These are phyloP conservation scores for Fusarium nelsonii DNA, from an alignment of 2,329 filamentous ascomycete genomes.

Conservation along the genomic window DNA sequence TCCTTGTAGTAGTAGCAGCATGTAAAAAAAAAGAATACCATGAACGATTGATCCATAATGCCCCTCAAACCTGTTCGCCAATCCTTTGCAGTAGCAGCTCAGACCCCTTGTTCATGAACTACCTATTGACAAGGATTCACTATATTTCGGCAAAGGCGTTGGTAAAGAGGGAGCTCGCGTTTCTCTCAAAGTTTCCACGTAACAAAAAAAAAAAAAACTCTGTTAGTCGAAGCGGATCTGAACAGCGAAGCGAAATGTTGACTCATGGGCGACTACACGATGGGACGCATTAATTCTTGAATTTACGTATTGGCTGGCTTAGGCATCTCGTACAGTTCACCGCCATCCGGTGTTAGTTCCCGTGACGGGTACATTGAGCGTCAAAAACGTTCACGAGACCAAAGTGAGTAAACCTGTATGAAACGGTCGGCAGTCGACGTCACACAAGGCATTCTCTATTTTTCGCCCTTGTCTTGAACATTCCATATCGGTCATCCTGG, in stretches of 20 bases:
- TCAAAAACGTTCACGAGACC: constrained; percentile 36
- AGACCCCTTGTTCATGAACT: constrained; percentile 16
- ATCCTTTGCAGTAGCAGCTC: constrained; percentile 35
- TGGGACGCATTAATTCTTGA: constrained; percentile 2
- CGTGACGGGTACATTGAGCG: constrained; percentile 25
- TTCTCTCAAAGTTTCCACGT: background rate
- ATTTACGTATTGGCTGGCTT: constrained; percentile 18
- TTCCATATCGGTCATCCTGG: constrained; percentile 8
- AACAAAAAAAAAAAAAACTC: constrained; percentile 12
- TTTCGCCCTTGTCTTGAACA: background rate
- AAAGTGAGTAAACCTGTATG: constrained; percentile 20
- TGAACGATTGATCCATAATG: constrained; percentile 35
- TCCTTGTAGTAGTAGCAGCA: constrained; percentile 5
- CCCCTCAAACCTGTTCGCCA: constrained; percentile 44
- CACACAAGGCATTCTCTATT: constrained; percentile 37
- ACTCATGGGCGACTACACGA: constrained; percentile 27
- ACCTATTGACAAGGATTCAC: constrained; percentile 40
- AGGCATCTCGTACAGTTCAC: constrained; percentile 26
- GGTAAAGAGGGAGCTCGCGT: constrained; percentile 12
- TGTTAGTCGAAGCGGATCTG: constrained; percentile 18
- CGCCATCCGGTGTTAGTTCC: constrained; percentile 31
- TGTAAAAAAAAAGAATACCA: constrained; percentile 1
- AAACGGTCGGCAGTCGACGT: constrained; percentile 41
- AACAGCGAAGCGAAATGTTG: constrained; percentile 7
- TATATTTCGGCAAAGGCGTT: constrained; percentile 32